Conservation (phyloP, 192 early-diverging fungal genomes). For the Lobulomyces angularis region DNA sequence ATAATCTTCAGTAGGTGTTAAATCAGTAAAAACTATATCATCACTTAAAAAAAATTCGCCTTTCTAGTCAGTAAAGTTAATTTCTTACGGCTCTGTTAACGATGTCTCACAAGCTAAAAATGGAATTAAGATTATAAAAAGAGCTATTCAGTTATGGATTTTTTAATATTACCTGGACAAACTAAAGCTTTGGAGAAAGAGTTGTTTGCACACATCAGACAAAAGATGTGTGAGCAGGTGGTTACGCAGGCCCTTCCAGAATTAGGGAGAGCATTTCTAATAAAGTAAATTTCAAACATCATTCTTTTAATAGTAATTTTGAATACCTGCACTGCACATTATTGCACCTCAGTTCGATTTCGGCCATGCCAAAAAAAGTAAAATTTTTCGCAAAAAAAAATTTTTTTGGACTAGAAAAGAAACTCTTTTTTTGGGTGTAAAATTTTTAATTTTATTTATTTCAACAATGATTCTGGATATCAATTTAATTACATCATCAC, state of each 20-base stretch:
- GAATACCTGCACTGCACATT: constrained; percentile 28
- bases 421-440: too few species aligned
- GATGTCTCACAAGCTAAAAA: constrained; percentile 30
- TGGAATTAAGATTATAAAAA: neutral
- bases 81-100: constrained; percentile 18
- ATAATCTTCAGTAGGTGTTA: constrained; percentile 33
- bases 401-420: too few species aligned
- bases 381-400: too few species aligned
- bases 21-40: constrained; percentile 29
- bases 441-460: too few species aligned
- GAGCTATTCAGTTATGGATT: constrained; percentile 1
- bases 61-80: neutral
- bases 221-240: constrained; percentile 23
- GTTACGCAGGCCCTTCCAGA: constrained; percentile 20
- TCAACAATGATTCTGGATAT: too few species aligned
- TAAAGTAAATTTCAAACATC: too few species aligned
- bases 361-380: too few species aligned
- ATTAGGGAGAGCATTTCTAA: constrained; percentile 13
- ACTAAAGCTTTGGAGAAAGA: neutral
- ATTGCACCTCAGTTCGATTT: constrained; percentile 24
- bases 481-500: too few species aligned
- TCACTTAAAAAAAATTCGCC: constrained; percentile 14
- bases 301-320: too few species aligned
- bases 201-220: constrained; percentile 11
- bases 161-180: neutral